Evolutionary conservation across 495 filamentous ascomycete species (phyloP), one percentile per base, ranked within the genome.

Genomic region (Hypoxylon intermedium): DNA sequence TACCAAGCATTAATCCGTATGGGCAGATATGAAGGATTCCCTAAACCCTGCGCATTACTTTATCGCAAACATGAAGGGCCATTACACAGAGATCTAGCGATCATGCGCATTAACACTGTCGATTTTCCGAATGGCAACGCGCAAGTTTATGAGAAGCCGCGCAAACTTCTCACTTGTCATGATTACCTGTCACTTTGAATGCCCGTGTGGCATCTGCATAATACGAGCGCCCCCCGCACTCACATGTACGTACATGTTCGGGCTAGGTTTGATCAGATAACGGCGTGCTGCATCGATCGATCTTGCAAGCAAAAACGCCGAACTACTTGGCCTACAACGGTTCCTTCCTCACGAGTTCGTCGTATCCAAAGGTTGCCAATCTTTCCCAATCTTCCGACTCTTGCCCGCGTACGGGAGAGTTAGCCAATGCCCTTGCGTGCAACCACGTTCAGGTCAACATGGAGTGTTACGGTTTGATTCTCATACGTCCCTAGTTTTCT

Each of bases 261-360:
- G 11, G 37, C 19, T 37, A n/a, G 38, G 54, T 31, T 19, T 42
- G 30, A 59, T 46, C 50, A 60, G 55, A 60, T 52, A 54, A 57
- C 54, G 61, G 55, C 41, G 51, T 15, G 50, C 61, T 59, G 51
- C 51, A 60, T 51, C 51, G 45, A 47, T 37, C 53, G 61, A 65
- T 60, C 50, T 60, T 20, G 38, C 43, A 60, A 59, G 46, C 18
- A 49, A 59, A 60, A 54, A 56, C 58, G 45, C 55, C 61, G 51
- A 56, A 20, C 48, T 2, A 51, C 45, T 24, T 38, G 15, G 16
- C 26, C 15, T 51, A 41, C 37, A 51, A 48, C 48, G 37, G 41
- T 37, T 56, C 47, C 15, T 53, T 42, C 13, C 30, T 58, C 38
- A 23, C 13, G 23, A 41, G 37, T 6, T 49, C 18, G 12, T 58